phyloP scores from a whole-genome alignment of 768 basidiomycete species.

The Hirschioporus abietinus region DNA sequence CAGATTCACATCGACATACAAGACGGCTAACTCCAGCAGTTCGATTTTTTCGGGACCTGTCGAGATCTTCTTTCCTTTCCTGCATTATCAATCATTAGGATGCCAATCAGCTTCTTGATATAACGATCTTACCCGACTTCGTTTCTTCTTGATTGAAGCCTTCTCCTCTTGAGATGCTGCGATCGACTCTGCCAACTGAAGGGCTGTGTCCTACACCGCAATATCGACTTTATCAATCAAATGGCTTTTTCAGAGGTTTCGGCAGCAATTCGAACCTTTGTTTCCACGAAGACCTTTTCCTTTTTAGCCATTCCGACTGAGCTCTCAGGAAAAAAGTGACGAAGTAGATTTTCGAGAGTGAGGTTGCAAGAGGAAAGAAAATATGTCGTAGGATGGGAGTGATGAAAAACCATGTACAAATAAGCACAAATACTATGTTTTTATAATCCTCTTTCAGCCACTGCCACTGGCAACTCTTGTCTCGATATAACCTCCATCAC shows the following conservation, averaged over 20 bases:
- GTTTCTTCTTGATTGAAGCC: slow-evolving; percentile 32
- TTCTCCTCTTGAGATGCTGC: slow-evolving; percentile 42
- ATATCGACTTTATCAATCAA: slow-evolving; percentile 1
- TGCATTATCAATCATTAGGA: slow-evolving; percentile 17
- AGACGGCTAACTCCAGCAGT: slow-evolving; percentile 31
- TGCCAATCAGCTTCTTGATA: slow-evolving; percentile 10
- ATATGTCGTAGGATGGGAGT: neutral
- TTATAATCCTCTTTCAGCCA: neutral
- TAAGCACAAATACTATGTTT: neutral
- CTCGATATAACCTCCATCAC: neutral
- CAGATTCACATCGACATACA: slow-evolving; percentile 10
- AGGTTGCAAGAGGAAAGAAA: neutral
- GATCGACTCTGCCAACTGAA: slow-evolving; percentile 43
- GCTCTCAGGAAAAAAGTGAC: neutral
- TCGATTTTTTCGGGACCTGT: slow-evolving; percentile 28
- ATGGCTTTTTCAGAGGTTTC: neutral
- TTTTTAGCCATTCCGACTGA: slow-evolving; percentile 21
- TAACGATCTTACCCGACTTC: slow-evolving; percentile 36
- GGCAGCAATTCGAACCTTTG: slow-evolving; percentile 22
- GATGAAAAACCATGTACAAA: neutral
- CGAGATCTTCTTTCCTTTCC: slow-evolving; percentile 22
- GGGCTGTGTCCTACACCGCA: slow-evolving; percentile 33
- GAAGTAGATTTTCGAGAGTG: neutral
- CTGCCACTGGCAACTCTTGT: neutral
- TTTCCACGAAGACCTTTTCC: slow-evolving; percentile 32